Conservation (phyloP, 306 rosid genomes). For the Rubus idaeus region DNA sequence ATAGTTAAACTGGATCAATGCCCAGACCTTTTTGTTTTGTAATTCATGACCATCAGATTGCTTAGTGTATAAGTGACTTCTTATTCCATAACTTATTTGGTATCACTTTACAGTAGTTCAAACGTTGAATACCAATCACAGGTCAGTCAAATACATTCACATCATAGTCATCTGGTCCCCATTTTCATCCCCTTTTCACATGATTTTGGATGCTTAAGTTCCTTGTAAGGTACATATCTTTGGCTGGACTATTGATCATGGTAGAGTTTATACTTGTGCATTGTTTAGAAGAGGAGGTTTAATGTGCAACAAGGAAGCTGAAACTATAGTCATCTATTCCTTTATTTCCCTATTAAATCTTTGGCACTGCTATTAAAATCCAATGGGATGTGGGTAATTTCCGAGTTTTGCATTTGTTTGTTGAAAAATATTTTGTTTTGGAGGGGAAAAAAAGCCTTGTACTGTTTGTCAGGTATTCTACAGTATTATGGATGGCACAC, state of each 20-base stretch:
- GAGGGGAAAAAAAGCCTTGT: background rate
- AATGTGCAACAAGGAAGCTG: background rate
- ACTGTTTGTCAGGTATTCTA: background rate
- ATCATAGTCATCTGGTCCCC: background rate
- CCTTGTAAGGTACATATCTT: background rate
- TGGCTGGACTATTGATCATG: background rate
- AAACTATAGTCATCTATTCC: background rate
- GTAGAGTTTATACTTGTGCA: conserved; percentile 9
- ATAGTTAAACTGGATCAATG: background rate
- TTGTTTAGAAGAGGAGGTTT: background rate
- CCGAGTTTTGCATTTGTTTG: background rate
- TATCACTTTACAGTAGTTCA: background rate
- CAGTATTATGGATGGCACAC: background rate
- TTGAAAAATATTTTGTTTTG: background rate
- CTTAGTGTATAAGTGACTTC: background rate
- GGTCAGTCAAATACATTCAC: background rate
- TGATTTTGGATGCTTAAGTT: background rate
- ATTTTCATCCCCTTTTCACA: background rate
- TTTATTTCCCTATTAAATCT: background rate
- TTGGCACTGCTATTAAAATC: background rate
- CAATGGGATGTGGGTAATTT: background rate
- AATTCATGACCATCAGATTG: background rate
- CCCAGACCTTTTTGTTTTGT: background rate
- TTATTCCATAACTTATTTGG: background rate
- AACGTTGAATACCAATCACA: background rate